Conservation (phyloP, 805 yeast genomes). For the Pichia deserticola region DNA sequence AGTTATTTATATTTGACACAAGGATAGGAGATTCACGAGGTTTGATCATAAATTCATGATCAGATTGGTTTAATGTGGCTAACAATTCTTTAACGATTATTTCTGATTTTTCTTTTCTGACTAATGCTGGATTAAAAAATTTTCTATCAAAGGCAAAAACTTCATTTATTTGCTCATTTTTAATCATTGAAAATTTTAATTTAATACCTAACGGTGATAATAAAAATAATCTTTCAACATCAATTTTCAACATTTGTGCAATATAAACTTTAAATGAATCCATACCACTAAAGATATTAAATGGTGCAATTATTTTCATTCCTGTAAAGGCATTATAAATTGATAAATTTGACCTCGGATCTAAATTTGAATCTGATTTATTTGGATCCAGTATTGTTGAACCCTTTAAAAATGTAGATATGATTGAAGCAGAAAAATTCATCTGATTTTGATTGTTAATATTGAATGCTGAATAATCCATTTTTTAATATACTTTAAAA, state of each 20-base stretch:
- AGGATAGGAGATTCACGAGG: conserved; percentile 28
- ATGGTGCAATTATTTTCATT: conserved; percentile 26
- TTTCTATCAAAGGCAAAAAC: conserved; percentile 59
- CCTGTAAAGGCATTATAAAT: conserved; percentile 42
- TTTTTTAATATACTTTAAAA: not conserved
- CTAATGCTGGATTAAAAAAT: conserved; percentile 32
- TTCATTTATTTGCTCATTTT: conserved; percentile 42
- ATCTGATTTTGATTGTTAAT: not conserved
- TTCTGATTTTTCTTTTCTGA: conserved; percentile 13
- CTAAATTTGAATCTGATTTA: conserved; percentile 11
- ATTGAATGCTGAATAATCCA: conserved; percentile 4
- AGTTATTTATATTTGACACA: not conserved
- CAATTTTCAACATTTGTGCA: conserved; percentile 34
- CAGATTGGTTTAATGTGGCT: conserved; percentile 20
- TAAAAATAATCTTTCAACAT: conserved; percentile 37
- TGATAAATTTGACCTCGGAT: conserved; percentile 22
- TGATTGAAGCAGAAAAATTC: conserved; percentile 19
- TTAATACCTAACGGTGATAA: conserved; percentile 61
- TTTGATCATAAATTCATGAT: conserved; percentile 25
- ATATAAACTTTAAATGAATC: conserved; percentile 38
- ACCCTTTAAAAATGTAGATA: conserved; percentile 12
- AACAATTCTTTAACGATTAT: conserved; percentile 15
- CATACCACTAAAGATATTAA: conserved; percentile 33
- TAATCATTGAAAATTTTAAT: conserved; percentile 44
- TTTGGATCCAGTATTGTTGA: conserved; percentile 1